A percentile compares a stretch with the other conserved stretches of the same genome.
phyloP scores from a whole-genome alignment of 116 monocot genomes.

The Papilionanthe hybrid region DNA sequence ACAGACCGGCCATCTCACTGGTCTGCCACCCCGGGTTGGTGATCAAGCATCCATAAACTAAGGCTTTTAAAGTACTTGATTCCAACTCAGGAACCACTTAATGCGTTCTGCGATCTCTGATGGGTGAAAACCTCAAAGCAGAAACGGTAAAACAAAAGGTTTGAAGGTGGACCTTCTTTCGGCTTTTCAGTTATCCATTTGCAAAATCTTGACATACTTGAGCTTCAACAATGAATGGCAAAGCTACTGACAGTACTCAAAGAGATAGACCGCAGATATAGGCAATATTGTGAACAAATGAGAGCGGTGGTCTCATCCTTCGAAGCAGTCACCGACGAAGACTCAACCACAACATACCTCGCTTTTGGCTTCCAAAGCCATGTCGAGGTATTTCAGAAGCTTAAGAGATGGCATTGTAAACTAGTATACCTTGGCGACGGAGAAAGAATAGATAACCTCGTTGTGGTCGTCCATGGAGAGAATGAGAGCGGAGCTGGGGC shows the following conservation, averaged over 20 bases:
- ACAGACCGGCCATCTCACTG: too few relatives aligned
- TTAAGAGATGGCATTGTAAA: constrained; percentile 62
- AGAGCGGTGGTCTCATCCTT: constrained; percentile 48
- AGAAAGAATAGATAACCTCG: constrained; percentile 19
- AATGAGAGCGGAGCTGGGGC: too few relatives aligned
- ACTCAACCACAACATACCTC: constrained; percentile 53
- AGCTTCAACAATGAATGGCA: constrained; percentile 36
- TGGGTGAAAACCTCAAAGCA: constrained; percentile 3
- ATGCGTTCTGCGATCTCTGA: constrained; percentile 37
- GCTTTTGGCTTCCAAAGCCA: constrained; percentile 66
- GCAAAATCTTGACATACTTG: constrained; percentile 14
- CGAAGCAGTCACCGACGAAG: constrained; percentile 60
- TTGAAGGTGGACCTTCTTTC: constrained; percentile 20
- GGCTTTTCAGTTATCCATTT: constrained; percentile 6
- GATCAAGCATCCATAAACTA: too few relatives aligned
- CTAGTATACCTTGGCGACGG: constrained; percentile 41
- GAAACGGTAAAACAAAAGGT: background rate
- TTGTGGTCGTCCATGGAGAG: too few relatives aligned
- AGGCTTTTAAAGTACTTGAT: constrained; percentile 20
- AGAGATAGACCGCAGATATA: constrained; percentile 80
- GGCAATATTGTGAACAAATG: constrained; percentile 69
- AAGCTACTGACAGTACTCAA: constrained; percentile 46
- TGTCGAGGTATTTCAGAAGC: constrained; percentile 81
- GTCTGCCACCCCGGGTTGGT: too few relatives aligned
- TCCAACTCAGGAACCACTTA: constrained; percentile 34